A percentile compares a stretch with the other conserved stretches of the same genome.
These are phyloP conservation scores for Vigna radiata DNA, from an alignment of 306 rosid species.

Conservation along the genomic window DNA sequence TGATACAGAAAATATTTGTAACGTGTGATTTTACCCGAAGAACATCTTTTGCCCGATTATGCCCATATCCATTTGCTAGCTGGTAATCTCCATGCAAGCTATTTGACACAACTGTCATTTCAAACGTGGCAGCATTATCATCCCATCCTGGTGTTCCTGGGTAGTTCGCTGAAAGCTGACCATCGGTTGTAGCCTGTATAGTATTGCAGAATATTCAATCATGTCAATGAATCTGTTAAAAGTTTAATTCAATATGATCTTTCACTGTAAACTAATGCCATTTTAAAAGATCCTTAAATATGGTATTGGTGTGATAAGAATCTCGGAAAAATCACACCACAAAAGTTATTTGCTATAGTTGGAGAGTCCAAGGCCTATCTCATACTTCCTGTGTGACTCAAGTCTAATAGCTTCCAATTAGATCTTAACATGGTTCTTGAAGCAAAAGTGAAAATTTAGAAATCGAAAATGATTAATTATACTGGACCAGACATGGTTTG, in stretches of 20 bases:
- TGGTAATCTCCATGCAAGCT: constrained; percentile 90
- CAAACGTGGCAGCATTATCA: constrained; percentile 82
- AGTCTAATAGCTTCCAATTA: neutral
- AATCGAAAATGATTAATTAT: constrained; percentile 20
- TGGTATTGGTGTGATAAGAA: constrained; percentile 6
- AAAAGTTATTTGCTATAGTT: neutral
- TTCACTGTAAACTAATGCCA: constrained; percentile 23
- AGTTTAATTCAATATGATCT: constrained; percentile 29
- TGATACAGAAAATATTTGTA: constrained; percentile 19
- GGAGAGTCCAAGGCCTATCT: too few species aligned
- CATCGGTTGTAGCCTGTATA: constrained; percentile 66
- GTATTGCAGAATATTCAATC: constrained; percentile 29
- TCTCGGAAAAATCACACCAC: neutral
- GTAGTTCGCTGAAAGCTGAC: constrained; percentile 76
- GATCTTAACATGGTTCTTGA: neutral
- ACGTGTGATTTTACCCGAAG: constrained; percentile 62
- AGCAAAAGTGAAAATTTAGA: constrained; percentile 26
- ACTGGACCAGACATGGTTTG: neutral
- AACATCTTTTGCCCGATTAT: constrained; percentile 61
- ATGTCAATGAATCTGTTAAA: constrained; percentile 27
- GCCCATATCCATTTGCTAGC: constrained; percentile 87
- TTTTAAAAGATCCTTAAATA: constrained; percentile 31
- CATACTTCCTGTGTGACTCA: neutral
- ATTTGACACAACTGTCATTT: constrained; percentile 66
- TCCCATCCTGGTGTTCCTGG: constrained; percentile 90